Conservation (phyloP, 306 rosid genomes). For the Hippophae gyantsensis region DNA sequence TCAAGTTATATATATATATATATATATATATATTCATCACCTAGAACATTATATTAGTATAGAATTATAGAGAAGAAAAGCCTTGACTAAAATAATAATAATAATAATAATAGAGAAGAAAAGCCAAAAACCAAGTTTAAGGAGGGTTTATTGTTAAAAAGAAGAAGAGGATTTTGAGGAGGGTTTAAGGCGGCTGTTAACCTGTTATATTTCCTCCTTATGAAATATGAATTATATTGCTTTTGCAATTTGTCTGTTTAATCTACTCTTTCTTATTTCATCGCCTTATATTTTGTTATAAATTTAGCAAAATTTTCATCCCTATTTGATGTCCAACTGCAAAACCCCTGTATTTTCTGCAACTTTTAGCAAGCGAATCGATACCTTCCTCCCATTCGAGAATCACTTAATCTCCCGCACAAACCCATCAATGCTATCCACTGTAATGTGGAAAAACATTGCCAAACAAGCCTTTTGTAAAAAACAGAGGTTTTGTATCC, state of each 20-base stretch:
- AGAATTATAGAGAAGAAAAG: too few species aligned
- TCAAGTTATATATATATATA: too few species aligned
- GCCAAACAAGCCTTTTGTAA: constrained; percentile 38
- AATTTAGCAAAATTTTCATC: neutral
- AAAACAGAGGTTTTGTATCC: constrained; percentile 16
- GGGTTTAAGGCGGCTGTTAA: constrained; percentile 31
- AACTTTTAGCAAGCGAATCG: constrained; percentile 18
- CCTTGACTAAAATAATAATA: too few species aligned
- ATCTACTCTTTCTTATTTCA: neutral
- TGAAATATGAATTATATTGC: constrained; percentile 26
- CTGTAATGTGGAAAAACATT: constrained; percentile 58
- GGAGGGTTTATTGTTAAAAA: too few species aligned
- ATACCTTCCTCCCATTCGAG: constrained; percentile 12
- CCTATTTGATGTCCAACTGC: constrained; percentile 39
- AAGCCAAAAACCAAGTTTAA: too few species aligned
- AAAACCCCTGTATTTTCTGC: constrained; percentile 21
- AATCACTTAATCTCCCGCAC: constrained; percentile 7
- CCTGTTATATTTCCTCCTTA: constrained; percentile 6
- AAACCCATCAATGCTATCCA: constrained; percentile 29
- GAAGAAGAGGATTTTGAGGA: constrained; percentile 3
- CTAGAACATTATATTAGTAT: too few species aligned
- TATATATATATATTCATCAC: too few species aligned
- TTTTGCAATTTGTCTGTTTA: constrained; percentile 2
- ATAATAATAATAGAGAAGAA: too few species aligned
- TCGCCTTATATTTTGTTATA: neutral